Conservation (phyloP, 1,284 basidiomycete species). For the Sporisorium scitamineum region DNA sequence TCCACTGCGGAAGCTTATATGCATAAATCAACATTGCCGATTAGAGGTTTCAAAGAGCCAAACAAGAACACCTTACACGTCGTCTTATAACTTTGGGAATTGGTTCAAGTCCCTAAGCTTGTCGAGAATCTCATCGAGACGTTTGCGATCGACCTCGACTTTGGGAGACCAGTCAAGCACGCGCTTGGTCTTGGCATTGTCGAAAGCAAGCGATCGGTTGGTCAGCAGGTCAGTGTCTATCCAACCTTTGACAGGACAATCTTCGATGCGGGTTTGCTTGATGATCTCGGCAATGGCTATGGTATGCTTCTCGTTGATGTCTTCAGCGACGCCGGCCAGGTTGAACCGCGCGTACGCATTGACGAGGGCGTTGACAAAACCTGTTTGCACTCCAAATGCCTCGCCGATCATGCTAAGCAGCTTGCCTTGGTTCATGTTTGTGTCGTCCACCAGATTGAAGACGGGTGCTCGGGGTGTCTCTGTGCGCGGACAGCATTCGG, state of each 20-base stretch:
- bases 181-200: conserved; percentile 40
- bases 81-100: conserved; percentile 7
- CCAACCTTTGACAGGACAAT: conserved; percentile 18
- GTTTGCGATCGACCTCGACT: conserved; percentile 9
- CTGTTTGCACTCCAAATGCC: conserved; percentile 45
- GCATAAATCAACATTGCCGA: not conserved
- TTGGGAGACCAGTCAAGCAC: conserved; percentile 42
- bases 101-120: conserved; percentile 25
- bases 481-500: conserved; percentile 40
- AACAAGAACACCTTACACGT: not conserved
- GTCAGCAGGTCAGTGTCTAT: conserved; percentile 45
- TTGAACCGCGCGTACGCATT: conserved; percentile 47
- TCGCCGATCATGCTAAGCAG: conserved; percentile 42
- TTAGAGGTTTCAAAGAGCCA: not conserved
- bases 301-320: conserved; percentile 56
- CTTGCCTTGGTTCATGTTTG: conserved; percentile 50
- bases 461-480: conserved; percentile 50
- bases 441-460: conserved; percentile 60
- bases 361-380: conserved; percentile 51
- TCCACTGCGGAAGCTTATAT: not conserved
- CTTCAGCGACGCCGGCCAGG: conserved; percentile 41
- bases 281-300: conserved; percentile 25
- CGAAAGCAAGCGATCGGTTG: conserved; percentile 39
- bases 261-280: conserved; percentile 9
- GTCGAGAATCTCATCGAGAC: conserved; percentile 31